phyloP scores from a whole-genome alignment of 1,284 basidiomycete species.

The Trametes hirsuta region DNA sequence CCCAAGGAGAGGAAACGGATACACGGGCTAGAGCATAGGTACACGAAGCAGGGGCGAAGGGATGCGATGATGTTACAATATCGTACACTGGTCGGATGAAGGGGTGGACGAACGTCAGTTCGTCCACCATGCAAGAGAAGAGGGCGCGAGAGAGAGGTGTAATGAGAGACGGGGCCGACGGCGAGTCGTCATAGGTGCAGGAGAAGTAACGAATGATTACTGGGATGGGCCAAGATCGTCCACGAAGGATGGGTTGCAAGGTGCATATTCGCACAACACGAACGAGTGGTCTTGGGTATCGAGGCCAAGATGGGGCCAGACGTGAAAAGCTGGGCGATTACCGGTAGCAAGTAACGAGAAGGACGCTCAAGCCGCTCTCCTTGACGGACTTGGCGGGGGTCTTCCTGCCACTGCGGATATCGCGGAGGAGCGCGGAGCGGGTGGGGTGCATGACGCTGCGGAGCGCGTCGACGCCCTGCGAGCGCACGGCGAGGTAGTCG shows the following conservation, averaged over 20 bases:
- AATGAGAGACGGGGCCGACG: neutral
- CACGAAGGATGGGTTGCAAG: neutral
- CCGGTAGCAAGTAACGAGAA: constrained; percentile 50
- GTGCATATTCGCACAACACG: neutral
- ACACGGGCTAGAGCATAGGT: constrained; percentile 5
- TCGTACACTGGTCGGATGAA: constrained; percentile 12
- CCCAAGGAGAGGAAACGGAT: neutral
- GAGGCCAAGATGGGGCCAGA: neutral
- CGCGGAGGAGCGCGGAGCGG: constrained; percentile 58
- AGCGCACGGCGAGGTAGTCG: constrained; percentile 71
- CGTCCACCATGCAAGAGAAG: neutral
- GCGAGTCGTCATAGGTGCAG: constrained; percentile 6
- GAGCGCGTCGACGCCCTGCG: constrained; percentile 63
- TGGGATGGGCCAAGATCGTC: neutral
- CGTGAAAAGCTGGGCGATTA: neutral
- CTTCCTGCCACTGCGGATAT: constrained; percentile 49
- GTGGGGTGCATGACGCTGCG: constrained; percentile 62
- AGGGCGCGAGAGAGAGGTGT: neutral
- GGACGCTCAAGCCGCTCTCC: constrained; percentile 61
- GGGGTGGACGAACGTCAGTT: neutral
- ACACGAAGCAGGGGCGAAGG: constrained; percentile 9
- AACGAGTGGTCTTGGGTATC: neutral
- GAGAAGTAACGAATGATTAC: constrained; percentile 3
- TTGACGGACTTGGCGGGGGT: constrained; percentile 60
- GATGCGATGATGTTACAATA: constrained; percentile 10